phyloP scores from a whole-genome alignment of 331 rosid genomes.

The Rhamnella rubrinervis region DNA sequence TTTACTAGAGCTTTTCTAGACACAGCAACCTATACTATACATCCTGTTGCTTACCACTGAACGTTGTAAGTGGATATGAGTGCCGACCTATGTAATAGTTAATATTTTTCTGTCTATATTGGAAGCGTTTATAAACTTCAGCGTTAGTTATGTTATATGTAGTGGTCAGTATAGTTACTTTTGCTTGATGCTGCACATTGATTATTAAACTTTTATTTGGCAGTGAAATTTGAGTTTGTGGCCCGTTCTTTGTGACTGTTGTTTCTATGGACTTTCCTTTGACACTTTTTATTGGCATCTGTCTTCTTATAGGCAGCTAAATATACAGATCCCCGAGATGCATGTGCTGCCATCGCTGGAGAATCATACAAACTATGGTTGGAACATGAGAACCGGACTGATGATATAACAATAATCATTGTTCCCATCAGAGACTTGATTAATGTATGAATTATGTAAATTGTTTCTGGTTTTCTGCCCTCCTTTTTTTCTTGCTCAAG shows the following conservation, averaged over 20 bases:
- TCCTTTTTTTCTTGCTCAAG: background rate
- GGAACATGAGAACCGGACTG: constrained; percentile 86
- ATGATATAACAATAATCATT: constrained; percentile 88
- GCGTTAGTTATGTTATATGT: too few relatives aligned
- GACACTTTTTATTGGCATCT: constrained; percentile 16
- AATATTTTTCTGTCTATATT: background rate
- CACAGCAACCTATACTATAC: too few relatives aligned
- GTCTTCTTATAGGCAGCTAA: constrained; percentile 67
- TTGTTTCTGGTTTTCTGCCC: constrained; percentile 14
- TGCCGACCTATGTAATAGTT: background rate
- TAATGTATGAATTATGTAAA: constrained; percentile 55
- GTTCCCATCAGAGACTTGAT: constrained; percentile 85
- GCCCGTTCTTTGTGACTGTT: background rate
- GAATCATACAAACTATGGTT: constrained; percentile 92
- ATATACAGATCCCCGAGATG: constrained; percentile 92
- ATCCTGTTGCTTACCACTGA: too few relatives aligned
- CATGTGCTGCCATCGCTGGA: constrained; percentile 94
- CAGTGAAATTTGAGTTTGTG: background rate
- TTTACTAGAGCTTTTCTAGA: too few relatives aligned
- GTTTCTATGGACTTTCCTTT: constrained; percentile 13
- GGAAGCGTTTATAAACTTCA: too few relatives aligned
- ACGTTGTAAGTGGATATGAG: too few relatives aligned
- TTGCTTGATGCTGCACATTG: too few relatives aligned
- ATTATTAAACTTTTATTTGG: too few relatives aligned
- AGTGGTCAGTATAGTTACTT: too few relatives aligned